A percentile compares a stretch with the other conserved stretches of the same genome.
These are phyloP conservation scores for Arthrinium puccinioides DNA, from an alignment of 2,329 filamentous ascomycete species.

Conservation along the genomic window DNA sequence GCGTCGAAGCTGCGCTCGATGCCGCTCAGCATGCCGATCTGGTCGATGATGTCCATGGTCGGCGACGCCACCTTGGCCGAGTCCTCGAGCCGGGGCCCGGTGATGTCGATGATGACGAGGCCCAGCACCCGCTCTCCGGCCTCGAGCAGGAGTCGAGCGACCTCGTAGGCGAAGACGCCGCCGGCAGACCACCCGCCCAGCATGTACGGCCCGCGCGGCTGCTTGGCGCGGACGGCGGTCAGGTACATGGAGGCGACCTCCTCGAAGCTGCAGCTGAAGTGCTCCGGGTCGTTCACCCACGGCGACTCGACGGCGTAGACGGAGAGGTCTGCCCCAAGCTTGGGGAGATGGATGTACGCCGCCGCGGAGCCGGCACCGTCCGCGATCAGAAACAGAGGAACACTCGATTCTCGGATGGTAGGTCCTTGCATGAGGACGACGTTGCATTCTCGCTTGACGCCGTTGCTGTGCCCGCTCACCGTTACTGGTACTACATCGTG, in stretches of 20 bases:
- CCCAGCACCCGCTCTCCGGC: slow-evolving; percentile 28
- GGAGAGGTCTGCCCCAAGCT: slow-evolving; percentile 19
- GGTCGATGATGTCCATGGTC: background rate
- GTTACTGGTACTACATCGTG: background rate
- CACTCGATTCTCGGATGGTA: background rate
- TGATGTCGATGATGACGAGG: slow-evolving; percentile 31
- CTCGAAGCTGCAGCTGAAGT: slow-evolving; percentile 10
- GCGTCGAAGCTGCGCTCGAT: background rate
- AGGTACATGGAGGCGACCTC: slow-evolving; percentile 27
- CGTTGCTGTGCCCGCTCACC: background rate
- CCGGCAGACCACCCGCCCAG: slow-evolving; percentile 48
- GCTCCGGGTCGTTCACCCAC: slow-evolving; percentile 14
- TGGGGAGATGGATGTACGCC: slow-evolving; percentile 29
- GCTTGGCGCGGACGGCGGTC: slow-evolving; percentile 33
- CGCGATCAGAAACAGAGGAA: slow-evolving; percentile 31
- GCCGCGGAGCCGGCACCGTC: slow-evolving; percentile 35
- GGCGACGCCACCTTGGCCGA: background rate
- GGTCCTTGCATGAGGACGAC: slow-evolving; percentile 11
- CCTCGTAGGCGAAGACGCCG: slow-evolving; percentile 40
- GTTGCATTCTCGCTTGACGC: background rate
- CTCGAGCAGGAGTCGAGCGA: slow-evolving; percentile 28
- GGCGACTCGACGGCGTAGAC: slow-evolving; percentile 33
- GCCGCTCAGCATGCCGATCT: background rate
- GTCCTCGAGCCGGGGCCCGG: background rate
- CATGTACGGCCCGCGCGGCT: slow-evolving; percentile 38